Evolutionary conservation across 345 rosid genomes (phyloP), one percentile per base, ranked within the genome.

Genomic region (Gossypium herbaceum): DNA sequence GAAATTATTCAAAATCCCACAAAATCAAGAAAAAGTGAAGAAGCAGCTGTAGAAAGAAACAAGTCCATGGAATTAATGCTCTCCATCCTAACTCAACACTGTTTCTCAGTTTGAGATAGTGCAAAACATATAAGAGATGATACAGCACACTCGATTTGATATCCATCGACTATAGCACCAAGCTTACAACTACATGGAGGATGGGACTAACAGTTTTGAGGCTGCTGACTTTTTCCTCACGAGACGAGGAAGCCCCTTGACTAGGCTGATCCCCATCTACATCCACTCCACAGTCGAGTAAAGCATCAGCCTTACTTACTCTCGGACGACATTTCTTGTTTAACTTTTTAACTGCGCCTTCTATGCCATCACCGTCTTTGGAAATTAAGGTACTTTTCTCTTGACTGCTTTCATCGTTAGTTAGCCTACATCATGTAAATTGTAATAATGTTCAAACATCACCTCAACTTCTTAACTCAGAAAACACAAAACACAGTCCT

Each of bases 181-280:
- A 17, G 19, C 65, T 41, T 44, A 66, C 34, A 17, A 64, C 27
- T 19, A 24, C 59, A 43, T 24, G 19, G 56, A 43, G 2, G 62
- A 73, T 24, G 20, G 57, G 24, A 83, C 98, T 85, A 70, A 91
- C 99, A 24, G 94, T 95, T 84, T 93, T 95, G 68, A 95, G 97
- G 84, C 91, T 95, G 91, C 96, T 93, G 64, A 95, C 89, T 87
- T 90, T 95, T 85, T 95, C 99, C 77, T 95, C 99, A 12, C 96
- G 94, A 29, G 91, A 87, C 1, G 91, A 87, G 61, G 88, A 52
- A 80, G 86, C 79, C 3, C 87, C 93, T 76, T 86, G 97, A 74
- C 85, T 81, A 71, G 82, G 83, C 79, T 82, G 97, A 73, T 93
- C 99, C 66, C 87, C 86, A 64, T 91, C 99, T 1, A 74, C 91